Evolutionary conservation across 1,139 yeast genomes (phyloP).

Genomic region (Diutina ranongensis): DNA sequence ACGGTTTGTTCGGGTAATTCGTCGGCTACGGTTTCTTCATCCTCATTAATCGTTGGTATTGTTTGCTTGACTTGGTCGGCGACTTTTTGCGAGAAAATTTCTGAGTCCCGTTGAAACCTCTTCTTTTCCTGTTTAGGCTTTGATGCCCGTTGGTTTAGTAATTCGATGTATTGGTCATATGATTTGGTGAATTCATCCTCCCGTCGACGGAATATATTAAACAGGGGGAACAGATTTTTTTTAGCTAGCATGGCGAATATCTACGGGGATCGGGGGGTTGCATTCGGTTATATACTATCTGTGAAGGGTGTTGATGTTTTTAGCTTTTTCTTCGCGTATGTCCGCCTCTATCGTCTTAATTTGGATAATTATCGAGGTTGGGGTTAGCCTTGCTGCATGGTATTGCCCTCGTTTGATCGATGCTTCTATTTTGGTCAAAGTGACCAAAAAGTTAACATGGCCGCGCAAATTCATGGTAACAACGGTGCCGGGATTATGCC

Average conservation of each 20-base stretch:
- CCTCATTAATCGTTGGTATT: no score
- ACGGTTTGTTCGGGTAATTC: no score
- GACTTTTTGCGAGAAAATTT: background rate
- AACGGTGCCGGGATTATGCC: no score
- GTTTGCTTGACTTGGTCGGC: no score
- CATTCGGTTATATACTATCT: background rate
- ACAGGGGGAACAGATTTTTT: background rate
- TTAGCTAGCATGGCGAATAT: background rate
- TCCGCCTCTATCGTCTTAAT: background rate
- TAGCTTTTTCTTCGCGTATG: background rate
- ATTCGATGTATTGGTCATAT: background rate
- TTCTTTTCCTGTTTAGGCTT: background rate
- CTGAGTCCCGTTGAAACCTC: background rate
- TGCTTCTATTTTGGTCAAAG: no score
- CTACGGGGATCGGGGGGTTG: background rate
- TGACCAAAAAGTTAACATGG: no score
- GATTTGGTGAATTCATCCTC: conserved; percentile 3
- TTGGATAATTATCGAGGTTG: background rate
- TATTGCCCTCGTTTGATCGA: background rate
- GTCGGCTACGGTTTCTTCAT: no score
- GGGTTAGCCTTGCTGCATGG: background rate
- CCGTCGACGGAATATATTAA: conserved; percentile 3
- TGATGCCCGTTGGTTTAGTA: background rate
- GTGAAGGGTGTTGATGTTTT: background rate
- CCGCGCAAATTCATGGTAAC: no score